Percentiles rank a stretch among this genome's conserved stretches.
Evolutionary conservation across 2,329 filamentous ascomycete genomes (phyloP).

Genomic region (Lachnellula occidentalis): DNA sequence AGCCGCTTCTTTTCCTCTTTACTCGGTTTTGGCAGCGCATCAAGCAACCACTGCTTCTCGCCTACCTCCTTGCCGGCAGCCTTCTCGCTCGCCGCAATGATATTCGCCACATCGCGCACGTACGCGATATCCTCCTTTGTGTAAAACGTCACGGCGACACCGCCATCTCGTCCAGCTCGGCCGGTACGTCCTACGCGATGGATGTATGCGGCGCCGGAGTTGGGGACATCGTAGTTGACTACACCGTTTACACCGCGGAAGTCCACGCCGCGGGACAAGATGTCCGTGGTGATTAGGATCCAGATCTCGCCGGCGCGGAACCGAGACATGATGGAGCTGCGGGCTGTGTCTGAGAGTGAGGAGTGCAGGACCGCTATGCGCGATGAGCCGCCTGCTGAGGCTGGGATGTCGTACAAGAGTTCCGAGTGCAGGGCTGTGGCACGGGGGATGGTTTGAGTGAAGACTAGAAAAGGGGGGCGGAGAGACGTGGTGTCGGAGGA

Average conservation of each 20-base stretch:
- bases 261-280: constrained; percentile 87
- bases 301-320: constrained; percentile 92
- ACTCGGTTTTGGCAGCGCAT: constrained; percentile 74
- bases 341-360: constrained; percentile 68
- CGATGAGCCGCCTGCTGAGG: constrained; percentile 75
- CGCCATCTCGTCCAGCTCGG: constrained; percentile 78
- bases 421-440: constrained; percentile 84
- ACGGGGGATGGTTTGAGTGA: constrained; percentile 91
- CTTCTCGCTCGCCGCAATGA: constrained; percentile 79
- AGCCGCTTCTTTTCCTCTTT: constrained; percentile 83
- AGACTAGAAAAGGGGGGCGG: constrained; percentile 86
- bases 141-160: constrained; percentile 88
- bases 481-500: constrained; percentile 45
- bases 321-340: constrained; percentile 76
- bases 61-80: constrained; percentile 51
- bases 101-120: constrained; percentile 87
- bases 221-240: constrained; percentile 95
- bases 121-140: constrained; percentile 91
- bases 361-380: constrained; percentile 90
- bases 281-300: constrained; percentile 93
- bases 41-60: constrained; percentile 76
- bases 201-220: constrained; percentile 83
- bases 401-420: constrained; percentile 88
- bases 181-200: constrained; percentile 91
- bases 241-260: constrained; percentile 94